These are phyloP conservation scores for Chlamydomonas reinhardtii DNA, from an alignment of 163 green algal species.

Conservation along the genomic window DNA sequence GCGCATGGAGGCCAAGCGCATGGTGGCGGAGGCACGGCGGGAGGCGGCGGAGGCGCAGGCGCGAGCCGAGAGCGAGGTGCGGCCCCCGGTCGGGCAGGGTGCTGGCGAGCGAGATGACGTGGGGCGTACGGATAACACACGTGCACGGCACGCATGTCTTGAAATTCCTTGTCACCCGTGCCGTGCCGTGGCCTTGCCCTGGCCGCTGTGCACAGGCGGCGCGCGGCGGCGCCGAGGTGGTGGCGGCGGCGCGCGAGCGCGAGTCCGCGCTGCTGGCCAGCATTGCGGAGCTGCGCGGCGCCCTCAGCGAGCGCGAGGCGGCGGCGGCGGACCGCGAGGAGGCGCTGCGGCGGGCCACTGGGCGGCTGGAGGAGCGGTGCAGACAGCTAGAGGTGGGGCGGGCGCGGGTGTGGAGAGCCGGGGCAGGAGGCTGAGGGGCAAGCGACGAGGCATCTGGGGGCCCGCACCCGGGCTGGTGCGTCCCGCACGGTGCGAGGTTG, in stretches of 20 bases:
- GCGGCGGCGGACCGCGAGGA: conserved; percentile 65
- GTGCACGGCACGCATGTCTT: too few species aligned
- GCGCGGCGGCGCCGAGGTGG: conserved; percentile 59
- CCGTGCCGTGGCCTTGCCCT: too few species aligned
- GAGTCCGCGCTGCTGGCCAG: conserved; percentile 61
- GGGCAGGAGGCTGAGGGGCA: too few species aligned
- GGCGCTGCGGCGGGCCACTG: conserved; percentile 40
- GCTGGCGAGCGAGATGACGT: not conserved
- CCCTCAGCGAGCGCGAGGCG: conserved; percentile 45
- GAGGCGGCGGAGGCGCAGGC: conserved; percentile 50
- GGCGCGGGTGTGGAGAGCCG: not conserved
- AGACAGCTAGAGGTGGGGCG: conserved; percentile 51
- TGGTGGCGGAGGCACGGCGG: conserved; percentile 54
- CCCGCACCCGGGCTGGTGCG: too few species aligned
- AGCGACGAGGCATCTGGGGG: too few species aligned
- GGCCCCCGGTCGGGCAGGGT: too few species aligned
- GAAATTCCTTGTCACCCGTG: too few species aligned
- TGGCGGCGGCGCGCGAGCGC: conserved; percentile 68
- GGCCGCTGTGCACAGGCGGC: conserved; percentile 23
- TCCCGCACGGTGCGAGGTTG: too few species aligned
- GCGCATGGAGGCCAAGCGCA: conserved; percentile 50
- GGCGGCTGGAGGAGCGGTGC: conserved; percentile 56
- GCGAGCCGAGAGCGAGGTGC: conserved; percentile 43
- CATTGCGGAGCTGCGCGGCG: conserved; percentile 64
- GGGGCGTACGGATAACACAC: too few species aligned